These are phyloP conservation scores for Silene latifolia DNA, from an alignment of 148 eudicot species.

Conservation along the genomic window DNA sequence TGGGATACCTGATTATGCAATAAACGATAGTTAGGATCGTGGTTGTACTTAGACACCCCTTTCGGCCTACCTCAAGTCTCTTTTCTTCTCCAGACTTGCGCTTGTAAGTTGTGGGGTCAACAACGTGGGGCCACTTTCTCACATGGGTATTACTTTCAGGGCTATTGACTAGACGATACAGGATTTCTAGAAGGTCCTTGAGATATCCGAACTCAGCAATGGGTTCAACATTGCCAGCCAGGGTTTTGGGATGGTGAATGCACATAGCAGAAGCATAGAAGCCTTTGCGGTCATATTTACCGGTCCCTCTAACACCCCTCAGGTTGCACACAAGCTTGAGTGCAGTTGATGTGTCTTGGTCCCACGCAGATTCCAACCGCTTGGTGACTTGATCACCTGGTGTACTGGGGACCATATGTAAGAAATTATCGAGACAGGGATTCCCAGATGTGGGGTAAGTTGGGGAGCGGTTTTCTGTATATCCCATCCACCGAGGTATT, in stretches of 20 bases:
- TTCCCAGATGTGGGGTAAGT: conserved; percentile 9
- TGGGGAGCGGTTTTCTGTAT: too few species aligned
- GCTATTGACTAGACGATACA: conserved; percentile 14
- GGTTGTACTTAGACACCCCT: conserved; percentile 12
- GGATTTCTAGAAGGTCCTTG: too few species aligned
- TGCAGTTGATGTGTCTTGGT: conserved; percentile 6
- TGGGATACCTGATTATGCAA: conserved; percentile 17
- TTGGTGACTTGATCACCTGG: not conserved
- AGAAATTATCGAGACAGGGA: conserved; percentile 24
- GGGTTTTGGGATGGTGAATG: conserved; percentile 17
- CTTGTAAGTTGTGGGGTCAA: not conserved
- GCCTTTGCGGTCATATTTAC: conserved; percentile 15
- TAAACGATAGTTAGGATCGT: conserved; percentile 17
- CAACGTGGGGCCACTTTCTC: too few species aligned
- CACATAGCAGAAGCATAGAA: conserved; percentile 17
- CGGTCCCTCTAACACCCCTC: conserved; percentile 25
- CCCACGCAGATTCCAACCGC: conserved; percentile 1
- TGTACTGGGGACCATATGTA: conserved; percentile 17
- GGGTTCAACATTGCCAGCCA: not conserved
- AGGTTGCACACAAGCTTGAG: conserved; percentile 24
- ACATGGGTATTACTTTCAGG: too few species aligned
- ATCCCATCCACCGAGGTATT: too few species aligned
- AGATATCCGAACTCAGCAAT: not conserved
- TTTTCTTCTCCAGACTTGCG: not conserved
- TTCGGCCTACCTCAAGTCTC: conserved; percentile 12